Evolutionary conservation across 768 basidiomycete species (phyloP).

Genomic region (Pleurotus tuber-regium): DNA sequence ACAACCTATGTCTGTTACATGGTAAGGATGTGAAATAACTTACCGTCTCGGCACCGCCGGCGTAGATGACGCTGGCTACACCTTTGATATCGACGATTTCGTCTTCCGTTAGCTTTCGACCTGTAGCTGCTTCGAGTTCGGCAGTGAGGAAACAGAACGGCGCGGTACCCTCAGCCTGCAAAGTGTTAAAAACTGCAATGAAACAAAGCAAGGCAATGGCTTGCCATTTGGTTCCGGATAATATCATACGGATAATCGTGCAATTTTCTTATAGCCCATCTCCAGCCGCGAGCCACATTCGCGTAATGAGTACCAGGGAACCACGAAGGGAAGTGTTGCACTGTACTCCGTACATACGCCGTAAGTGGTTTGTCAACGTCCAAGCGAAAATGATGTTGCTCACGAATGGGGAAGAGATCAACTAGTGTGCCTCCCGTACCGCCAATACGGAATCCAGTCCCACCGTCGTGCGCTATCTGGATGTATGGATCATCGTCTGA

Average conservation of each 20-base stretch:
- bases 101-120: conserved; percentile 4
- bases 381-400: conserved; percentile 11
- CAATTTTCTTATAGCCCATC: conserved; percentile 25
- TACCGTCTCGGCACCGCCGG: conserved; percentile 36
- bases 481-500: conserved; percentile 22
- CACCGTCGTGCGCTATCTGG: conserved; percentile 15
- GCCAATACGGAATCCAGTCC: conserved; percentile 12
- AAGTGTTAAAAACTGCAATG: too few relatives aligned
- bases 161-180: too few relatives aligned
- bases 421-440: conserved; percentile 17
- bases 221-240: conserved; percentile 20
- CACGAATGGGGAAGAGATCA: conserved; percentile 22
- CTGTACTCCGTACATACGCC: conserved; percentile 18
- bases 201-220: conserved; percentile 16
- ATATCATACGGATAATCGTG: conserved; percentile 28
- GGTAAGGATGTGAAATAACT: conserved; percentile 4
- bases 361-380: background rate
- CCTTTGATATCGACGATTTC: conserved; percentile 20
- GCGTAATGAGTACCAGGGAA: conserved; percentile 36
- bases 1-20: background rate
- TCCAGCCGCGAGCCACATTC: conserved; percentile 29
- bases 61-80: conserved; percentile 28
- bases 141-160: too few relatives aligned
- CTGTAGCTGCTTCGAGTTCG: conserved; percentile 8
- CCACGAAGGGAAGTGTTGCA: conserved; percentile 38